These are phyloP conservation scores for Solanum habrochaites DNA, from an alignment of 257 asterid genomes.

Conservation along the genomic window DNA sequence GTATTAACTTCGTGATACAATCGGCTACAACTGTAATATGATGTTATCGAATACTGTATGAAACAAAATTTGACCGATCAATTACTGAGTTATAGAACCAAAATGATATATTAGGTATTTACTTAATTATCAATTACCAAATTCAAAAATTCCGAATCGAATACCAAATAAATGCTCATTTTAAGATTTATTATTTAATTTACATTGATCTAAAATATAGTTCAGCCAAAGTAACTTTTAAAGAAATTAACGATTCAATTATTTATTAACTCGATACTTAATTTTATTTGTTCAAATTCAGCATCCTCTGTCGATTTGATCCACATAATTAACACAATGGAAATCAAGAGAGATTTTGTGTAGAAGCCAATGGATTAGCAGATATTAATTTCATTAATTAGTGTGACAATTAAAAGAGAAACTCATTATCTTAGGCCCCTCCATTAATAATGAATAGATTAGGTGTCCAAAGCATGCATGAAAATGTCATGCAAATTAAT, in stretches of 20 bases:
- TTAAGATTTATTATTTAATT: neutral
- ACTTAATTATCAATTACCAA: neutral
- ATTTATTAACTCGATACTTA: neutral
- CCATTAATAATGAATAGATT: neutral
- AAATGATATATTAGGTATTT: too few species aligned
- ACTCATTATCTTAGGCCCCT: neutral
- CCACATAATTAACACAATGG: neutral
- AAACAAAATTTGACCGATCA: too few species aligned
- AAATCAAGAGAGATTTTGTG: neutral
- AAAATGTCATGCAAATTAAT: neutral
- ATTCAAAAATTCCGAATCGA: too few species aligned
- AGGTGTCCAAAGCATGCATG: slow-evolving; percentile 5
- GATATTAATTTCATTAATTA: neutral
- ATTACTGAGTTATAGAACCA: neutral
- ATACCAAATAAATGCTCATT: neutral
- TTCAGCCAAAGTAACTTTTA: neutral
- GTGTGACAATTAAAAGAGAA: neutral
- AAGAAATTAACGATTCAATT: neutral
- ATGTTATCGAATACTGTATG: too few species aligned
- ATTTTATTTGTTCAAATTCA: neutral
- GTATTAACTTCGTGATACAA: too few species aligned
- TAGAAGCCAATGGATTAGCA: neutral
- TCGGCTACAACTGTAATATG: neutral
- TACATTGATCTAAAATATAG: neutral
- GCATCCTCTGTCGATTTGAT: neutral